phyloP scores from a whole-genome alignment of 2,329 filamentous ascomycete species.

The Blumeria hordei region DNA sequence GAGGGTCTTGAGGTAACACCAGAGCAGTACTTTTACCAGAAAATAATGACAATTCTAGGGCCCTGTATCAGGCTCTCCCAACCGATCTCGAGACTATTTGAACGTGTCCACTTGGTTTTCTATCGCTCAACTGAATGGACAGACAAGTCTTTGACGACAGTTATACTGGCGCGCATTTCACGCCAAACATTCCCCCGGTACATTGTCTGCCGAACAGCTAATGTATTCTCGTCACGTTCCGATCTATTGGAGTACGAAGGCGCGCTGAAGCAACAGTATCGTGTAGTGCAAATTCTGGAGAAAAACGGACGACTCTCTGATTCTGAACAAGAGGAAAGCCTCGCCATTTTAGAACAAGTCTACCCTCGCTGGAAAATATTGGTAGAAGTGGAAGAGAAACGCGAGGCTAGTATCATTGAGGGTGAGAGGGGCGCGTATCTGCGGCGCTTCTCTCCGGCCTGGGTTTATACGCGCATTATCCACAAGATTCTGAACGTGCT shows the following conservation, averaged over 20 bases:
- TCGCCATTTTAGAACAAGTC: slow-evolving; percentile 48
- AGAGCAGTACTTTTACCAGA: slow-evolving; percentile 49
- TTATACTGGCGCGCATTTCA: slow-evolving; percentile 80
- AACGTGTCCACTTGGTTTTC: slow-evolving; percentile 85
- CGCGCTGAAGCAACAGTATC: slow-evolving; percentile 56
- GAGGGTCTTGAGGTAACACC: slow-evolving; percentile 24
- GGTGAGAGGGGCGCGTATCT: slow-evolving; percentile 66
- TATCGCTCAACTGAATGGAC: slow-evolving; percentile 94
- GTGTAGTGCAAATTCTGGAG: slow-evolving; percentile 62
- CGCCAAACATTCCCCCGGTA: slow-evolving; percentile 73
- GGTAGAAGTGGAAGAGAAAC: slow-evolving; percentile 56
- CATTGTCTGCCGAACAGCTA: slow-evolving; percentile 68
- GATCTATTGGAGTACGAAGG: slow-evolving; percentile 74
- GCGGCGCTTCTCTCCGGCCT: slow-evolving; percentile 69
- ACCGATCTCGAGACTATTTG: slow-evolving; percentile 55
- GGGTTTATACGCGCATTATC: slow-evolving; percentile 79
- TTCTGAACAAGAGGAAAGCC: slow-evolving; percentile 32
- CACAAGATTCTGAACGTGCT: slow-evolving; percentile 67
- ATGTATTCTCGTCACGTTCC: slow-evolving; percentile 59
- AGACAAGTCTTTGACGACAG: slow-evolving; percentile 83
- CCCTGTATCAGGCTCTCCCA: slow-evolving; percentile 64
- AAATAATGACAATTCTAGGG: slow-evolving; percentile 55
- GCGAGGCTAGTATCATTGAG: slow-evolving; percentile 22
- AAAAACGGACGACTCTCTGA: slow-evolving; percentile 46
- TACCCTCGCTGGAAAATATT: slow-evolving; percentile 61